Base-by-base conservation (phyloP, 2,329 filamentous ascomycete species). In the Penicillium occitanis region DNA sequence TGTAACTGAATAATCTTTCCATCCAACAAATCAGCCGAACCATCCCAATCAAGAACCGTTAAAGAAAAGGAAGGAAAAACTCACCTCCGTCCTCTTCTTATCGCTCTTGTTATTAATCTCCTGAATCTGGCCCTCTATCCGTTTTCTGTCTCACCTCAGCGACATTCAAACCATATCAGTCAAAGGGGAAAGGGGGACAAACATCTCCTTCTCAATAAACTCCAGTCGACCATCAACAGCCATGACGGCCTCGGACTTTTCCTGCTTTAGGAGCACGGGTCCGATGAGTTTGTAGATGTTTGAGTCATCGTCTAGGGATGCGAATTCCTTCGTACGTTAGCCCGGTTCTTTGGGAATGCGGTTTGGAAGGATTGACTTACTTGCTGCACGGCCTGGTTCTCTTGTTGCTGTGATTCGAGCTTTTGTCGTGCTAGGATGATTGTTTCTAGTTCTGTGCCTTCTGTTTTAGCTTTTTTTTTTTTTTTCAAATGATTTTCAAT, bases 201-300 rank as follows among this genome's bases (percentile, higher is more conserved):
- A 97, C 93, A 98, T 95, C 76, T 99, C 94, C 74, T 94, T 92
- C 70, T 89, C 86, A 70, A 99, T 99, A 75, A 94, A 98, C 70
- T 97, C 93, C 61, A 99, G 79, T 28, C 95, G 88, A 22, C 92
- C 92, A 72, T 96, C 92, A 19, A 99, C 95, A 0, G 93, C 93
- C 83, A 91, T 90, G 70, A 93, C 88, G 0, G 95, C 95, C 77
- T 99, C 95, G 1, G 87, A 82, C 78, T 91, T 93, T 66, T 98
- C 95, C 79, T 99, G 95, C 84, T 98, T 97, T 74, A 99, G 80
- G 44, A 99, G 82, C 6, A 98, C 91, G 0, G 95, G 95, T 0
- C 95, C 95, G 57, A 97, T 88, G 50, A 97, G 87, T 81, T 98
- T 99, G 87, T 96, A 99, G 78, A 99, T 96, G 69, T 88, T 92